phyloP scores from a whole-genome alignment of 2,329 filamentous ascomycete genomes.

The Botryotinia calthae region DNA sequence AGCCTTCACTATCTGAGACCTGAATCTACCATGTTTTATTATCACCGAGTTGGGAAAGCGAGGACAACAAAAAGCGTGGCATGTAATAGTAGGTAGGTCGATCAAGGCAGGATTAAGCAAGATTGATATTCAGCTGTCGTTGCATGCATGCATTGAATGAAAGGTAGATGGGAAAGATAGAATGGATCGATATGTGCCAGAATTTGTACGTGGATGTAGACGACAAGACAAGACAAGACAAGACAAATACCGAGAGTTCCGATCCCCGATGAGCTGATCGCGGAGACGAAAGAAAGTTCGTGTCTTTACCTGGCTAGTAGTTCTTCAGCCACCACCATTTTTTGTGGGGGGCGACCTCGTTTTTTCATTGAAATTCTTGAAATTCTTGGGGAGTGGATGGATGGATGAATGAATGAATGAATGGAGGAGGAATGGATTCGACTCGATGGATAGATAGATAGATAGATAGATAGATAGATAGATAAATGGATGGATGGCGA shows the following conservation, averaged over 20 bases:
- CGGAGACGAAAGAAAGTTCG: neutral
- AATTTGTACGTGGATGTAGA: neutral
- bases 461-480: too few species aligned
- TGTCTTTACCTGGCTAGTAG: neutral
- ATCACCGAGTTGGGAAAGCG: neutral
- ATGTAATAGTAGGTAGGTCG: neutral
- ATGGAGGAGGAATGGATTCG: neutral
- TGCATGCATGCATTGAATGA: neutral
- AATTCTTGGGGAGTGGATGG: neutral
- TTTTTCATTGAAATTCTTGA: neutral
- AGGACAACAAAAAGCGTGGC: neutral
- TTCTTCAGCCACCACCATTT: constrained; percentile 10
- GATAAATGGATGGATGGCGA: neutral
- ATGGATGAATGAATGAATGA: neutral
- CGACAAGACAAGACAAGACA: neutral
- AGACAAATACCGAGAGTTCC: neutral
- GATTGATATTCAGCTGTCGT: neutral
- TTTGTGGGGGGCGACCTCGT: neutral
- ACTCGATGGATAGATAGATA: too few species aligned
- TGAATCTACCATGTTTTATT: neutral
- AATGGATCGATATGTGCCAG: neutral
- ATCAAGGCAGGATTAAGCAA: neutral
- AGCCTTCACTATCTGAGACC: neutral
- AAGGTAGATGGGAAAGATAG: neutral
- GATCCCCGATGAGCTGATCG: constrained; percentile 3